Evolutionary conservation across 352 stramenopile species (phyloP), one percentile per base, ranked within the genome.

Genomic region (Phytophthora macrochlamydospora): DNA sequence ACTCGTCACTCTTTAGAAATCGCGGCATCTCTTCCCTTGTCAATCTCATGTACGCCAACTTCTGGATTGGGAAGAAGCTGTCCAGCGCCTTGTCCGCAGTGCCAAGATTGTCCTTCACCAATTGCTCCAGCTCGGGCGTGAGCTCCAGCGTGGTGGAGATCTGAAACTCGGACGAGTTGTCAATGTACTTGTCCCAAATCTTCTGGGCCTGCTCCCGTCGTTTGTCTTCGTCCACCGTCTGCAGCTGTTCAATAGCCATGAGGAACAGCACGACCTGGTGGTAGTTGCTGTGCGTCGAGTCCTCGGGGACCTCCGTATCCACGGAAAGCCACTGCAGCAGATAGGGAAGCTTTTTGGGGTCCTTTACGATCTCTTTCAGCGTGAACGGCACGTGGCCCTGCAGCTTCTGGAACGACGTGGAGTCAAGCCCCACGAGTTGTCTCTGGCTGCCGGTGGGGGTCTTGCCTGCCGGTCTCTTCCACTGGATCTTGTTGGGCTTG

Each of bases 121-220:
- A 71, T 55, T 85, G 78, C 62, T 94, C 80, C 6, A 95, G 71
- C 55, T 94, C 86, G 6, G 76, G 54, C 1, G 88, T 94, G 32
- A 94, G 78, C 58, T 94, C 85, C 29, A 95, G 75, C 32, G 88
- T 94, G 35, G 81, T 78, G 5, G 85, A 75, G 62, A 95, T 95
- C 75, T 93, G 71, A 51, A 94, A 95, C 72, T 94, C 86, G 56
- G 88, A 94, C 32, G 66, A 56, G 46, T 82, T 76, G 66, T 91
- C 81, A 49, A 95, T 89, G 74, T 95, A 95, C 72, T 95, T 95
- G 72, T 85, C 56, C 83, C 85, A 95, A 60, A 95, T 93, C 70
- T 93, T 94, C 54, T 77, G 76, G 28, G 84, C 82, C 62, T 94
- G 87, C 14, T 91, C 81, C n/a, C 70, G 71, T 11, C 76, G 73